Conservation (phyloP, 2,329 filamentous ascomycete species). For the Metarhizium rileyi region DNA sequence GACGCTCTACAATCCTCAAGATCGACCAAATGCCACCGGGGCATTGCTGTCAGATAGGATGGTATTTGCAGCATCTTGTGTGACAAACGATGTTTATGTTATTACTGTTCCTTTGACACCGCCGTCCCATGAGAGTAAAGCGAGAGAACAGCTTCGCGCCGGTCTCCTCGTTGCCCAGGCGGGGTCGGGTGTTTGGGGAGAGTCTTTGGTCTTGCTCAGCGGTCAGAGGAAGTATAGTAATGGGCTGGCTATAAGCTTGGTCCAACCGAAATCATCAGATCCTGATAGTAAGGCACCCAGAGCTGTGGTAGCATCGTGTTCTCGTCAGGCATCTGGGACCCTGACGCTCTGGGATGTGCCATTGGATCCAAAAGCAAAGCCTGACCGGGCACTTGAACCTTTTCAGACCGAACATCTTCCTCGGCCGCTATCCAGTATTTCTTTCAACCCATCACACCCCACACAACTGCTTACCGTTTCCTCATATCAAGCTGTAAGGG, state of each 20-base stretch:
- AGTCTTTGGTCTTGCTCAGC: conserved; percentile 42
- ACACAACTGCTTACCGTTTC: conserved; percentile 50
- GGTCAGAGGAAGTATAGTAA: conserved; percentile 45
- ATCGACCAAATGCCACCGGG: conserved; percentile 35
- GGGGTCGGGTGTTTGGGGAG: conserved; percentile 54
- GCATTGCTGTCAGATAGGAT: conserved; percentile 46
- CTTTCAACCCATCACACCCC: conserved; percentile 50
- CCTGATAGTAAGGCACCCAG: conserved; percentile 25
- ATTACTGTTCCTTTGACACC: conserved; percentile 52
- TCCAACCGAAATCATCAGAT: conserved; percentile 32
- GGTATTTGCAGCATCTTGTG: conserved; percentile 51
- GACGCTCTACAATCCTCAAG: conserved; percentile 36
- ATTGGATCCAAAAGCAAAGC: conserved; percentile 29
- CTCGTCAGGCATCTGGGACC: conserved; percentile 47
- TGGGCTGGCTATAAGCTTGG: conserved; percentile 45
- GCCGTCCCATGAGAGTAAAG: conserved; percentile 50
- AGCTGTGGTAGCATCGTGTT: conserved; percentile 51
- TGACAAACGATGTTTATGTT: conserved; percentile 45
- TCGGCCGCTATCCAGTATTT: conserved; percentile 42
- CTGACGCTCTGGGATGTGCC: conserved; percentile 50
- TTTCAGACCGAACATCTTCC: conserved; percentile 54
- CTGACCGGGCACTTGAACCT: conserved; percentile 28
- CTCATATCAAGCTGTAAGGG: conserved; percentile 44
- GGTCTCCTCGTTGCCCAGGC: conserved; percentile 43
- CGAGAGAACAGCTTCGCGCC: conserved; percentile 40